A percentile compares a stretch with the other conserved stretches of the same genome.
phyloP scores from a whole-genome alignment of 164 flowering plant genomes.

The Vitis riparia region DNA sequence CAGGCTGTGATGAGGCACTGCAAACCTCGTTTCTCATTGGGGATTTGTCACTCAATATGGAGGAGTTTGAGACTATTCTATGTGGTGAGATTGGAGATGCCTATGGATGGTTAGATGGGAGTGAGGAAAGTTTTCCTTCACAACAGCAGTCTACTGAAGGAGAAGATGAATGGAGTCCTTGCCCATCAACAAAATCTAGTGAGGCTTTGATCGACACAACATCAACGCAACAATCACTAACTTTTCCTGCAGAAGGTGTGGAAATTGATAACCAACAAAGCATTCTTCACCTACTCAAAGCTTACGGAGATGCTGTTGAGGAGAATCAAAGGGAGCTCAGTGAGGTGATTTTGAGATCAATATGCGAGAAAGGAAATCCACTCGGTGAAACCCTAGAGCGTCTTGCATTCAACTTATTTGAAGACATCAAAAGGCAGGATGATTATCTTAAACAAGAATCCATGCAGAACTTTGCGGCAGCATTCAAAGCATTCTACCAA shows the following conservation, averaged over 20 bases:
- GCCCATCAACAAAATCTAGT: constrained; percentile 7
- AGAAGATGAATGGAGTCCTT: constrained; percentile 23
- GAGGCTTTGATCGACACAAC: constrained; percentile 7
- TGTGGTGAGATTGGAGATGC: constrained; percentile 9
- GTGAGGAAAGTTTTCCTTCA: constrained; percentile 19
- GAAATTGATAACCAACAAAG: constrained; percentile 30
- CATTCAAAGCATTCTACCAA: constrained; percentile 47
- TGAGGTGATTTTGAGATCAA: constrained; percentile 36
- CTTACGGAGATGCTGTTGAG: constrained; percentile 58
- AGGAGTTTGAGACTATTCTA: constrained; percentile 14
- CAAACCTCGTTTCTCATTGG: constrained; percentile 7
- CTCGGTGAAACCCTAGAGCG: constrained; percentile 45
- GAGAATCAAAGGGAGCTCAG: constrained; percentile 37
- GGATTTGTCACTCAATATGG: constrained; percentile 7
- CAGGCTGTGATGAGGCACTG: constrained; percentile 3
- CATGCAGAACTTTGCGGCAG: constrained; percentile 34
- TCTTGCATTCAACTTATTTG: constrained; percentile 32
- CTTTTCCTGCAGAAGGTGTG: constrained; percentile 29
- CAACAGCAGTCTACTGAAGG: constrained; percentile 1
- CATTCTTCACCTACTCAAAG: constrained; percentile 46
- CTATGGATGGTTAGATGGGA: constrained; percentile 19
- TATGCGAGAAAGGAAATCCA: constrained; percentile 45
- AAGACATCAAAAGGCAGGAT: constrained; percentile 20
- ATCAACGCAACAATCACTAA: constrained; percentile 14
- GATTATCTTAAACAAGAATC: constrained; percentile 48